Evolutionary conservation across 768 basidiomycete species (phyloP).

Genomic region (Symmetrospora coprosmae): DNA sequence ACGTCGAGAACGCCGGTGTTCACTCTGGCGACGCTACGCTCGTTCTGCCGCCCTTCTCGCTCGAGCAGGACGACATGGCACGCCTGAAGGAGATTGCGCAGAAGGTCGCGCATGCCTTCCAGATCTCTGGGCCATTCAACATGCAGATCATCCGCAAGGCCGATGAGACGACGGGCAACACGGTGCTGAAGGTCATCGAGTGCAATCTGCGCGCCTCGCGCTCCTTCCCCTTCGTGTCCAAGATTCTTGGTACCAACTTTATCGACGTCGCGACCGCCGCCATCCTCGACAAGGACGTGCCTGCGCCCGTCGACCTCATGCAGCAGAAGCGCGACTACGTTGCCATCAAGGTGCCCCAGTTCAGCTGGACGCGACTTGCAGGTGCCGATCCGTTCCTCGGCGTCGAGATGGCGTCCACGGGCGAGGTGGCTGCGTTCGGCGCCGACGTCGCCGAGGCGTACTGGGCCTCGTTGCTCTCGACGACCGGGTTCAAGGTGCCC

Average conservation of each 20-base stretch:
- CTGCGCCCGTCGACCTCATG: conserved; percentile 85
- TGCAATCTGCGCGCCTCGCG: conserved; percentile 96
- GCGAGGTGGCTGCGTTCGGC: conserved; percentile 93
- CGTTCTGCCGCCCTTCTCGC: conserved; percentile 83
- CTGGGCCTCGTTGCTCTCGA: conserved; percentile 85
- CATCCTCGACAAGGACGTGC: conserved; percentile 70
- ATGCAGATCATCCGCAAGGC: conserved; percentile 95
- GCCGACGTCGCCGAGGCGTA: conserved; percentile 87
- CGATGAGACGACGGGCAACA: conserved; percentile 43
- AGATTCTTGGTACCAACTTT: conserved; percentile 93
- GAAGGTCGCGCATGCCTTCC: conserved; percentile 85
- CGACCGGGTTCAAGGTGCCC: conserved; percentile 89
- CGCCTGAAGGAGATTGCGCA: conserved; percentile 85
- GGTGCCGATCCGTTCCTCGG: conserved; percentile 96
- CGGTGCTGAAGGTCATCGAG: conserved; percentile 89
- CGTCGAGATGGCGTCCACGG: conserved; percentile 74
- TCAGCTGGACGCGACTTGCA: conserved; percentile 90
- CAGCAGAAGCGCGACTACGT: conserved; percentile 73
- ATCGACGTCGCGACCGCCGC: conserved; percentile 83
- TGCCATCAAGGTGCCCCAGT: conserved; percentile 93
- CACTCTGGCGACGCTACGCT: conserved; percentile 98
- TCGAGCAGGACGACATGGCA: conserved; percentile 57
- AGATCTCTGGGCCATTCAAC: conserved; percentile 97
- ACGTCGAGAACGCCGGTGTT: conserved; percentile 95
- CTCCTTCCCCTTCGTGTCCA: conserved; percentile 98